A percentile compares a stretch with the other conserved stretches of the same genome.
Conservation (phyloP, 495 filamentous ascomycete species). For the Podospora appendiculata region DNA sequence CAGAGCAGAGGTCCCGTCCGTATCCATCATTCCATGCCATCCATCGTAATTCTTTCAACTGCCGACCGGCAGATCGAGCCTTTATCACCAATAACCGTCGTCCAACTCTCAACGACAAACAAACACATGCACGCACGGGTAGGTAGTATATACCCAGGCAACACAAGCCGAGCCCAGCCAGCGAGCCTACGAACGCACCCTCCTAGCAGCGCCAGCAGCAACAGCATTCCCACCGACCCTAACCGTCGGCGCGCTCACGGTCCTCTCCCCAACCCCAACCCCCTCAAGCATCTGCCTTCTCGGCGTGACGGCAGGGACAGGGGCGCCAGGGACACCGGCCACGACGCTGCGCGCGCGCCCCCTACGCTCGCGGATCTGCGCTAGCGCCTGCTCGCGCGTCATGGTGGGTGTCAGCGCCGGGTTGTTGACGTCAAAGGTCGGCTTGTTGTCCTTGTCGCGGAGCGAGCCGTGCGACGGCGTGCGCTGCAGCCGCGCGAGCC, state of each 20-base stretch:
- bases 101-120: no score
- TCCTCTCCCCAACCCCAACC: neutral
- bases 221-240: neutral
- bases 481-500: slow-evolving; percentile 20
- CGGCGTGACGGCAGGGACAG: slow-evolving; percentile 27
- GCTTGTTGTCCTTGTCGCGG: slow-evolving; percentile 4
- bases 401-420: slow-evolving; percentile 46
- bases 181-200: slow-evolving; percentile 4
- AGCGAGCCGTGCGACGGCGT: slow-evolving; percentile 21
- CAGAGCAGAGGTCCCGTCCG: no score
- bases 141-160: no score
- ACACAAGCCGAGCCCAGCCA: no score
- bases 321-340: neutral
- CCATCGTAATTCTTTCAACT: no score
- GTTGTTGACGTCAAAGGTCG: slow-evolving; percentile 39
- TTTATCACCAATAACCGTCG: no score
- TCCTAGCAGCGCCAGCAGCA: slow-evolving; percentile 2
- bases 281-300: slow-evolving; percentile 28
- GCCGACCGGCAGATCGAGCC: no score
- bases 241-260: slow-evolving; percentile 33
- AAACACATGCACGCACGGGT: no score
- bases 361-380: slow-evolving; percentile 45
- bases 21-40: no score
- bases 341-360: slow-evolving; percentile 31
- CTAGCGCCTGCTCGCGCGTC: slow-evolving; percentile 50